phyloP scores from a whole-genome alignment of 208 protist genomes.

The Crithidia thermophila region DNA sequence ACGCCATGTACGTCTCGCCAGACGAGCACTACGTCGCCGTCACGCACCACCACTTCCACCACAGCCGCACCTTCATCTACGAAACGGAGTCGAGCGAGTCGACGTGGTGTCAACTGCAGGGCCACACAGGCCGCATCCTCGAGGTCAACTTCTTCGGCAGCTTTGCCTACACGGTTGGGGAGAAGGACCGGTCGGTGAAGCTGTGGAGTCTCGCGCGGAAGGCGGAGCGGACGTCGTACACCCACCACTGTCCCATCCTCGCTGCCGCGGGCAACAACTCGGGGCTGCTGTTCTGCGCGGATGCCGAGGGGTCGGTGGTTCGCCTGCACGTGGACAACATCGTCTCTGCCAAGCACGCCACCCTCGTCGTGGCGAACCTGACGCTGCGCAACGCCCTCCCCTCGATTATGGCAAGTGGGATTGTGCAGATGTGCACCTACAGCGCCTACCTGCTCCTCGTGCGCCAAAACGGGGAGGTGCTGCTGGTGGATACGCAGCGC shows the following conservation, averaged over 20 bases:
- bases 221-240: conserved; percentile 66
- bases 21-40: conserved; percentile 37
- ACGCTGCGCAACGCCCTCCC: conserved; percentile 21
- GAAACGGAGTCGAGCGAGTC: conserved; percentile 30
- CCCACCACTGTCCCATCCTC: conserved; percentile 43
- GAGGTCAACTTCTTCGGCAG: conserved; percentile 60
- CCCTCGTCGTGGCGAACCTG: conserved; percentile 39
- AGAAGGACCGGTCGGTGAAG: conserved; percentile 46
- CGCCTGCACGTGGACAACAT: conserved; percentile 62
- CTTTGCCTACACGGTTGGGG: conserved; percentile 58
- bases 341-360: conserved; percentile 44
- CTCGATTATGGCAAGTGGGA: conserved; percentile 12
- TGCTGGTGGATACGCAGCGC: conserved; percentile 28
- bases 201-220: conserved; percentile 67
- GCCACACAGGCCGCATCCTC: conserved; percentile 45
- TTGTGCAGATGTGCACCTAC: conserved; percentile 13
- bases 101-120: conserved; percentile 49
- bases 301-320: conserved; percentile 40
- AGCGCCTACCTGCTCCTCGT: conserved; percentile 23
- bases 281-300: conserved; percentile 54
- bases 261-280: conserved; percentile 31
- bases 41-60: conserved; percentile 23
- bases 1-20: conserved; percentile 22
- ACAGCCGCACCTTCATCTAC: conserved; percentile 42
- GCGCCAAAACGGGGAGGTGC: conserved; percentile 23